Conservation (phyloP, 768 basidiomycete genomes). For the Clathrus columnatus region DNA sequence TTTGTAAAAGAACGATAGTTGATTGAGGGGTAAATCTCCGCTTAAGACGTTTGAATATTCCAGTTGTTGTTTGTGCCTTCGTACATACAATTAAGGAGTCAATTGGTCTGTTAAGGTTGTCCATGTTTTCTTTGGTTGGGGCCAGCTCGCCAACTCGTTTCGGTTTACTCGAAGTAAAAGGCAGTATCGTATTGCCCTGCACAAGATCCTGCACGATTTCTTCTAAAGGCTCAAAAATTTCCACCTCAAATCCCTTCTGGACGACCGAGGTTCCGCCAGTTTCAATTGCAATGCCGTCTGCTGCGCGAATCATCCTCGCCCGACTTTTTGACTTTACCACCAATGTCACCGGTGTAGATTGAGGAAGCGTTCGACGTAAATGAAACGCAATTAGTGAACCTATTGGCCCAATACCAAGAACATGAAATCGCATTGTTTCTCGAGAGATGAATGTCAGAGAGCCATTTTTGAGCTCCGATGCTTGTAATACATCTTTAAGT, state of each 20-base stretch:
- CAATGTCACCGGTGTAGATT: constrained; percentile 50
- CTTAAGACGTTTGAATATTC: constrained; percentile 39
- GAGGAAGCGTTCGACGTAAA: constrained; percentile 52
- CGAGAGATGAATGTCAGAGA: not conserved
- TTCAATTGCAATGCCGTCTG: constrained; percentile 40
- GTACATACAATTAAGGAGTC: constrained; percentile 75
- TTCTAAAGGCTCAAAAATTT: constrained; percentile 20
- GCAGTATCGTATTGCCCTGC: constrained; percentile 5
- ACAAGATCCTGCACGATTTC: constrained; percentile 7
- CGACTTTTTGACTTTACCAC: constrained; percentile 49
- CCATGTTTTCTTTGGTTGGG: constrained; percentile 4
- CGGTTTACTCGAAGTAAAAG: not conserved
- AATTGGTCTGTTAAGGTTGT: constrained; percentile 31
- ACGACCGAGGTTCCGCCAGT: constrained; percentile 34
- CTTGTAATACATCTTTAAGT: not conserved
- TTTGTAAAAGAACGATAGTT: constrained; percentile 89
- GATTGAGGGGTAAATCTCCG: constrained; percentile 51
- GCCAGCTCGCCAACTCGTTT: not conserved
- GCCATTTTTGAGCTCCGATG: constrained; percentile 1
- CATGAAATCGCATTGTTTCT: constrained; percentile 55
- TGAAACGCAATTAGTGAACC: constrained; percentile 78
- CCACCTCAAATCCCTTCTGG: constrained; percentile 40
- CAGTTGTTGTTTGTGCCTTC: constrained; percentile 57
- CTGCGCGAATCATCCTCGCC: constrained; percentile 27
- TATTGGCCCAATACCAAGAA: constrained; percentile 75